Evolutionary conservation across 2,329 filamentous ascomycete species (phyloP).

Genomic region (Scytalidium lignicola): DNA sequence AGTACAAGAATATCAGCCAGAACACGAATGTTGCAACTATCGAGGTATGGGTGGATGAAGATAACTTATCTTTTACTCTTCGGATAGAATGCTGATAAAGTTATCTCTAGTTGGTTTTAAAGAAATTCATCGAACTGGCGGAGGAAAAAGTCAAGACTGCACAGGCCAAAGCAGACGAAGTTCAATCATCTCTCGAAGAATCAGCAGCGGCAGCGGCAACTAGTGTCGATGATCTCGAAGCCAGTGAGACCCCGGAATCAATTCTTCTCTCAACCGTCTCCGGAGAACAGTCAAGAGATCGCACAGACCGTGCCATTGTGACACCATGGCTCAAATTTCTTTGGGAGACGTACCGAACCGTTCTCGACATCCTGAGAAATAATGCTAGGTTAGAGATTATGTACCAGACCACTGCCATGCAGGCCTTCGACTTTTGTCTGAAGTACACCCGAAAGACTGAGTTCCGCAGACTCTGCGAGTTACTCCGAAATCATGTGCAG

Average conservation of each 20-base stretch:
- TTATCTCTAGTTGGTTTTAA: constrained; percentile 69
- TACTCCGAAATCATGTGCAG: constrained; percentile 96
- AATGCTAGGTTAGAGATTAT: constrained; percentile 96
- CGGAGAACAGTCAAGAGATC: constrained; percentile 93
- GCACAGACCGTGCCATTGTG: constrained; percentile 95
- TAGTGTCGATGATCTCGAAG: constrained; percentile 92
- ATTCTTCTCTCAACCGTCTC: constrained; percentile 97
- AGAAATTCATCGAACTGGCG: constrained; percentile 96
- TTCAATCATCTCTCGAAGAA: constrained; percentile 81
- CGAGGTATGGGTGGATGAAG: constrained; percentile 54
- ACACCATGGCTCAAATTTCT: constrained; percentile 99
- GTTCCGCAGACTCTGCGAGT: constrained; percentile 96
- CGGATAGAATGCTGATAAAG: constrained; percentile 8
- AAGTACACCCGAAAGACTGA: constrained; percentile 99
- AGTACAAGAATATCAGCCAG: constrained; percentile 99
- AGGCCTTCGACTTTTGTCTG: constrained; percentile 98
- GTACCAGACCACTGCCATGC: constrained; percentile 96
- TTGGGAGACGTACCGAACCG: constrained; percentile 98
- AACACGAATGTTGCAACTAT: constrained; percentile 98
- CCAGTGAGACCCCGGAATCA: constrained; percentile 94
- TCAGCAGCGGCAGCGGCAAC: constrained; percentile 62
- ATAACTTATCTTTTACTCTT: neutral
- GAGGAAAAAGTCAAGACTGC: constrained; percentile 94
- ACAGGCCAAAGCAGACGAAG: constrained; percentile 91
- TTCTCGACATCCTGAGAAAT: constrained; percentile 97